Base-by-base conservation (phyloP, 495 filamentous ascomycete genomes). In the Trichoderma erinaceum region DNA sequence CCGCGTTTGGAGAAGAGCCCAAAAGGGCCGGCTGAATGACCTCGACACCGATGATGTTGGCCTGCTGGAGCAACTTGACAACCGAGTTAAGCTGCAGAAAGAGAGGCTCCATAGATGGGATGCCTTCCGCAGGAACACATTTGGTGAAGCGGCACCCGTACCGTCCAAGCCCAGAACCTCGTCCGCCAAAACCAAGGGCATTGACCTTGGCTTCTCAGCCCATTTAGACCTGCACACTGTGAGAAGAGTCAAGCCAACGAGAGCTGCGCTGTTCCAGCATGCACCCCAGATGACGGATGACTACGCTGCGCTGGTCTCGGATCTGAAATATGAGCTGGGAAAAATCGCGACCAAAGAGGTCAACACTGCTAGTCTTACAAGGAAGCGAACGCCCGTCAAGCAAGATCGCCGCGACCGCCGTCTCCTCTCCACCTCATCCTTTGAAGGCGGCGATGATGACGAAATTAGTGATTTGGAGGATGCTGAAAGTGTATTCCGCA, bases 41-140 rank as follows among this genome's bases (percentile, higher is more conserved):
- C 77, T 87, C 38, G 78, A 83, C 66, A 77, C 78, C 27, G 74
- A 76, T 35, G 76, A 77, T 10, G 70, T 70, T 16, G 81, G 84
- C 1, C 76, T 88, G 5, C 70, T 92, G 35, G 76, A 87, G 69
- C 86, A 91, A 70, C 75, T 92, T 25, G 87, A 91, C 50, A 74
- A 74, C 41, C 80, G 89, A 38, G 82, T 92, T 1, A 73, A 80
- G 58, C 75, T 82, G 6, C 90, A 95, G 71, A 83, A 83, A 44
- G 79, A 78, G 64, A 84, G 92, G 38, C 71, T 97, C 46, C 79
- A 83, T 66, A 85, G 81, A 74, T 96, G 92, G 92, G 83, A 88
- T 71, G 81, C 82, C n/a, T 92, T 90, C 70, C 84, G 86, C 32
- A 81, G 72, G 72, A 78, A 65, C 44, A 83, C 83, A 69, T 80